phyloP scores from a whole-genome alignment of 768 basidiomycete species.

The Tulasnella sp. region DNA sequence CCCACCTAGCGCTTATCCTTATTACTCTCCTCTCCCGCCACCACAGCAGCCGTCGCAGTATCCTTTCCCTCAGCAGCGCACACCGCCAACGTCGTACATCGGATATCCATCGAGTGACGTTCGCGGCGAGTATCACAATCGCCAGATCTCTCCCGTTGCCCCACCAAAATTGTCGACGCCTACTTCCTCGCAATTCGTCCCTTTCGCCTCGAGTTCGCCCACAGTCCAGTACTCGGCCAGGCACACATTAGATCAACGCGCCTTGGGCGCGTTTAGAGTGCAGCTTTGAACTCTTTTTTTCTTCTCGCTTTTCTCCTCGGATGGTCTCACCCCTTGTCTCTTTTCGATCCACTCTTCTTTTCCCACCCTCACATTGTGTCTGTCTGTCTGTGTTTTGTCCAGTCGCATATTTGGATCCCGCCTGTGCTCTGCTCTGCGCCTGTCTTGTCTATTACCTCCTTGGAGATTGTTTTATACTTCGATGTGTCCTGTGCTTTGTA shows the following conservation, averaged over 20 bases:
- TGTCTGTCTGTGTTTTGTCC: not conserved
- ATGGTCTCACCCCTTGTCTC: not conserved
- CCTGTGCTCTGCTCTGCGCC: too few relatives aligned
- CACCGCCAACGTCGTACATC: not conserved
- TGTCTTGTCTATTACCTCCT: too few relatives aligned
- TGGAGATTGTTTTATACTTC: too few relatives aligned
- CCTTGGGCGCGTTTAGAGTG: conserved; percentile 14
- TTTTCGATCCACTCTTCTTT: not conserved
- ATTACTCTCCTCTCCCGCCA: not conserved
- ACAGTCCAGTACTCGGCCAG: not conserved
- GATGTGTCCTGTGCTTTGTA: too few relatives aligned
- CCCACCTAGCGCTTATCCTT: not conserved
- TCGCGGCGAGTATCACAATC: not conserved
- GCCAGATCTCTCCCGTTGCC: not conserved
- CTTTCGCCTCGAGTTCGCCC: not conserved
- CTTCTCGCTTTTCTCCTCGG: not conserved
- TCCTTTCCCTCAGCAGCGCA: not conserved
- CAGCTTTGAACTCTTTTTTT: not conserved
- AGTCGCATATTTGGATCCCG: too few relatives aligned
- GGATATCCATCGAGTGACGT: not conserved
- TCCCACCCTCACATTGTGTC: not conserved
- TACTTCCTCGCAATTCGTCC: too few relatives aligned
- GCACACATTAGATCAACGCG: conserved; percentile 3
- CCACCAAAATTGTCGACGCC: too few relatives aligned
- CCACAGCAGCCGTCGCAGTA: not conserved